A percentile compares a stretch with the other conserved stretches of the same genome.
These are phyloP conservation scores for Spathaspora boniae DNA, from an alignment of 805 yeast species.

Conservation along the genomic window DNA sequence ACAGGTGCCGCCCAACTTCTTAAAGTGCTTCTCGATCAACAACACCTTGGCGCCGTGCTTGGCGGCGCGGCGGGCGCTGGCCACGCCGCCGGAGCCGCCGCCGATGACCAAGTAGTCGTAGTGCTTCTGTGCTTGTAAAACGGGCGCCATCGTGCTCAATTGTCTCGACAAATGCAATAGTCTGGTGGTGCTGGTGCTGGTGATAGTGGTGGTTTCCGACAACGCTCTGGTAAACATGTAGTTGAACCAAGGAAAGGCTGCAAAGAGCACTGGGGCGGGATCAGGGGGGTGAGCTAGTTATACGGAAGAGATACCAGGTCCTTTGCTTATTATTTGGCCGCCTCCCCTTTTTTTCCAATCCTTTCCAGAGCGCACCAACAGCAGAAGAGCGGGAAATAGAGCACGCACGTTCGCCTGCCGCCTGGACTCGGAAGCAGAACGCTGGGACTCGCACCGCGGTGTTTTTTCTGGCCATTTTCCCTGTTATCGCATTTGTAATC, in stretches of 20 bases:
- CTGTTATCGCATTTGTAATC: too few relatives aligned
- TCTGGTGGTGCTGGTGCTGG: slow-evolving; percentile 1
- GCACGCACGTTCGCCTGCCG: too few relatives aligned
- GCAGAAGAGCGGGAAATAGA: too few relatives aligned
- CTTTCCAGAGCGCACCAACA: too few relatives aligned
- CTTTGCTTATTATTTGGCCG: too few relatives aligned
- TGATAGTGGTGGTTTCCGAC: background rate
- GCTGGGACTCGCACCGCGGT: background rate
- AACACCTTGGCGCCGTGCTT: slow-evolving; percentile 86
- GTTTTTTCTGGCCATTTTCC: too few relatives aligned
- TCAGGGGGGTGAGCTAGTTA: too few relatives aligned
- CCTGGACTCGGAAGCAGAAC: slow-evolving; percentile 1
- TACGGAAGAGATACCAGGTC: too few relatives aligned
- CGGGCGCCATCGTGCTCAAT: slow-evolving; percentile 50
- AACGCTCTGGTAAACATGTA: background rate
- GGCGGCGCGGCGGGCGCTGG: slow-evolving; percentile 97
- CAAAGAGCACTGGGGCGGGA: too few relatives aligned
- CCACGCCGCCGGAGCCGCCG: slow-evolving; percentile 99
- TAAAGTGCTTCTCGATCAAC: slow-evolving; percentile 69
- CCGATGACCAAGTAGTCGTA: slow-evolving; percentile 95
- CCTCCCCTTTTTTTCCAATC: too few relatives aligned
- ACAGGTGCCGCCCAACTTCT: slow-evolving; percentile 90
- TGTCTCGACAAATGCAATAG: slow-evolving; percentile 20
- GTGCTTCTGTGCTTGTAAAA: slow-evolving; percentile 41
- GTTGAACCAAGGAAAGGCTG: background rate